A percentile compares a stretch with the other conserved stretches of the same genome.
Conservation (phyloP, 1,284 basidiomycete species). For the Ustilago loliicola region DNA sequence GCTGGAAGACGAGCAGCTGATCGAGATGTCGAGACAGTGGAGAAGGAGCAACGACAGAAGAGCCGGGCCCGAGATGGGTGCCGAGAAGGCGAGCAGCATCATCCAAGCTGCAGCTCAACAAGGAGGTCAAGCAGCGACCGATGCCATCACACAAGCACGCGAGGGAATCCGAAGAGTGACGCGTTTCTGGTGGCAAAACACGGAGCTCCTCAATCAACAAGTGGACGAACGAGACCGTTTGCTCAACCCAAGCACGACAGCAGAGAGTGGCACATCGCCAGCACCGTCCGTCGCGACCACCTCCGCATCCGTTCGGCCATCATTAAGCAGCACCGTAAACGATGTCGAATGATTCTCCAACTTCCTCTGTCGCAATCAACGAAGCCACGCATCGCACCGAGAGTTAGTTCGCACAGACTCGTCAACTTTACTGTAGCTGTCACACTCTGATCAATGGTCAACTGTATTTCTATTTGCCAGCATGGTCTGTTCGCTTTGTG, state of each 20-base stretch:
- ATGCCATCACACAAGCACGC: constrained; percentile 28
- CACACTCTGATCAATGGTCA: background rate
- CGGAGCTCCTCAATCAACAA: constrained; percentile 22
- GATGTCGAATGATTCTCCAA: background rate
- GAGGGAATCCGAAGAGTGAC: constrained; percentile 19
- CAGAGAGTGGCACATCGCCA: background rate
- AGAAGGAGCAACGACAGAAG: background rate
- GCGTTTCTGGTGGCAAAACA: constrained; percentile 23
- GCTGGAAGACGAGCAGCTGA: constrained; percentile 23
- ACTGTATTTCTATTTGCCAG: constrained; percentile 9
- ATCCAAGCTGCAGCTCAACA: constrained; percentile 15
- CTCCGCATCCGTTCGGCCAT: background rate
- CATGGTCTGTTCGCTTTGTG: background rate
- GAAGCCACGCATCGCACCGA: background rate
- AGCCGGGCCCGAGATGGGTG: constrained; percentile 5
- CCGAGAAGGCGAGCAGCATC: constrained; percentile 15
- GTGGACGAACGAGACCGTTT: constrained; percentile 10
- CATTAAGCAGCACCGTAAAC: background rate
- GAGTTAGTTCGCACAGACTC: background rate
- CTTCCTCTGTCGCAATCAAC: too few relatives aligned
- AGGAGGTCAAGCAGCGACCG: constrained; percentile 14
- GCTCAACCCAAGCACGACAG: background rate
- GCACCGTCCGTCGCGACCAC: background rate
- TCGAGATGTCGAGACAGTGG: constrained; percentile 17
- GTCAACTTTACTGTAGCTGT: constrained; percentile 2